A percentile compares a stretch with the other conserved stretches of the same genome.
Evolutionary conservation across 306 rosid genomes (phyloP).

Genomic region (Cucurbita maxima): DNA sequence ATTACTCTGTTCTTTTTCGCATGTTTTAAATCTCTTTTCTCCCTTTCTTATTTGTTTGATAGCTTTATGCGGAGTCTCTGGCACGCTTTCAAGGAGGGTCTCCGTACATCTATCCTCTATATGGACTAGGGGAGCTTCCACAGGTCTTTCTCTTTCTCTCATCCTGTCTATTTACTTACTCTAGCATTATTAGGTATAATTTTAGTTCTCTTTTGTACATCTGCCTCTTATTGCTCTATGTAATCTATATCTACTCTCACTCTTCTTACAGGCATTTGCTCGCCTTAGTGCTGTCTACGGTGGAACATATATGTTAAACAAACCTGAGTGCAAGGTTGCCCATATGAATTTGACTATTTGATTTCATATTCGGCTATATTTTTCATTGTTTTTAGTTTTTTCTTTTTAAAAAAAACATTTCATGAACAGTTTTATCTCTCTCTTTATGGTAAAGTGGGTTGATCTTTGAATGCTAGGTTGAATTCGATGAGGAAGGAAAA

Average conservation of each 20-base stretch:
- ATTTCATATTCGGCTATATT: neutral
- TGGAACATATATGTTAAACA: constrained; percentile 93
- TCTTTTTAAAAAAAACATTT: neutral
- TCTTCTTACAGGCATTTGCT: constrained; percentile 64
- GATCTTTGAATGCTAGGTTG: constrained; percentile 51
- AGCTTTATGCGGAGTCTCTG: constrained; percentile 87
- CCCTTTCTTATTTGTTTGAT: constrained; percentile 4
- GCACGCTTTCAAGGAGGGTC: constrained; percentile 99
- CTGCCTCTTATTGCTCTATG: neutral
- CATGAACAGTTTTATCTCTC: neutral
- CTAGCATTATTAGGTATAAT: neutral
- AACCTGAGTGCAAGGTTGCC: constrained; percentile 93
- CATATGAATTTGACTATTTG: neutral
- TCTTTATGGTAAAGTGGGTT: neutral
- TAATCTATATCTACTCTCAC: neutral
- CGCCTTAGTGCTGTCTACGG: constrained; percentile 98
- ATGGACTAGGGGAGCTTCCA: constrained; percentile 98
- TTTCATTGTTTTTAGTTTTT: too few species aligned
- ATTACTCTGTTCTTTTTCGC: neutral
- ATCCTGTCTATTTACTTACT: neutral
- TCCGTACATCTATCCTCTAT: constrained; percentile 92
- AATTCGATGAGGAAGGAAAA: constrained; percentile 74
- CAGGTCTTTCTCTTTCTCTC: constrained; percentile 40
- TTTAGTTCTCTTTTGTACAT: neutral
- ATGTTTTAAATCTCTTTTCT: constrained; percentile 4